Percentiles rank a stretch among this genome's conserved stretches.
Evolutionary conservation across 768 basidiomycete species (phyloP).

Genomic region (Dioszegia hungarica): DNA sequence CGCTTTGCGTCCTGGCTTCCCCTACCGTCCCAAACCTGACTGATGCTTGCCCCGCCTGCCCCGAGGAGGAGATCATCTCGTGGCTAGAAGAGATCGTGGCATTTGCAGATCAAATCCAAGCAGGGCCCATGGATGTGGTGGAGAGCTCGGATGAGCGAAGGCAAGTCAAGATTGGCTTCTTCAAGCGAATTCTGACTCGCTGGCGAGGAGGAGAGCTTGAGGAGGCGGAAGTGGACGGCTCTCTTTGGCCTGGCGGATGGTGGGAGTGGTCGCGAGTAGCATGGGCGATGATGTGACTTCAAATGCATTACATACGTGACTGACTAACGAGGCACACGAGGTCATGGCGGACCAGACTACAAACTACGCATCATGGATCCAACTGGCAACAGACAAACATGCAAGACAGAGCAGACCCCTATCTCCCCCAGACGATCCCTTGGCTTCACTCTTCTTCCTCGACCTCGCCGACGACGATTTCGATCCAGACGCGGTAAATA

Average conservation of each 20-base stretch:
- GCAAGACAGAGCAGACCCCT: too few species aligned
- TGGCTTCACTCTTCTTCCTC: too few species aligned
- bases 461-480: too few species aligned
- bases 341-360: too few species aligned
- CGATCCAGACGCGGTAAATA: too few species aligned
- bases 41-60: too few species aligned
- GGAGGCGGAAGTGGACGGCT: not conserved
- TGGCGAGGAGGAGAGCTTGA: not conserved
- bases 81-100: constrained; percentile 4
- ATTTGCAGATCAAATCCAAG: not conserved
- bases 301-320: too few species aligned
- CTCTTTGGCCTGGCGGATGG: constrained; percentile 16
- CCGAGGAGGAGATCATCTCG: not conserved
- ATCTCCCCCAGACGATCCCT: too few species aligned
- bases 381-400: too few species aligned
- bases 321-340: too few species aligned
- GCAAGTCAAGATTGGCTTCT: constrained; percentile 8
- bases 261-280: constrained; percentile 1
- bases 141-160: constrained; percentile 8
- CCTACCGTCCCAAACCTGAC: not conserved
- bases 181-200: not conserved
- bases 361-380: too few species aligned
- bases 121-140: constrained; percentile 1
- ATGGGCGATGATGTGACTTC: constrained; percentile 9
- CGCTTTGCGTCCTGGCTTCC: constrained; percentile 13